Percentiles rank a stretch among this genome's conserved stretches.
Evolutionary conservation across 306 rosid genomes (phyloP).

Genomic region (Abrus pulchellus): DNA sequence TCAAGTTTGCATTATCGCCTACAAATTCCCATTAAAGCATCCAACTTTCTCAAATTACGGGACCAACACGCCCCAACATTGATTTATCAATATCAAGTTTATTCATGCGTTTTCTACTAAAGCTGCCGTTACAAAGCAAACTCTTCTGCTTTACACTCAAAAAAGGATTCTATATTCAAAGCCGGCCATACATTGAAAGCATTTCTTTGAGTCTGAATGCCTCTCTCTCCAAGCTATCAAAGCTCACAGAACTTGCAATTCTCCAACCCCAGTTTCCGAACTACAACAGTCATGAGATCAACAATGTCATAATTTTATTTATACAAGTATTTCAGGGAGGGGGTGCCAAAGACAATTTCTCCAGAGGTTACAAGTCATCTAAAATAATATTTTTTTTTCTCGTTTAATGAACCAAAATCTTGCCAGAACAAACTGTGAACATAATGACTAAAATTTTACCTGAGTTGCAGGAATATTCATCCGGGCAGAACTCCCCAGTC

Average conservation of each 20-base stretch:
- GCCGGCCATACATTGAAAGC: constrained; percentile 80
- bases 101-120: constrained; percentile 23
- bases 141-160: constrained; percentile 33
- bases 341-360: not conserved
- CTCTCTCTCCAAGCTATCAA: constrained; percentile 76
- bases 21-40: constrained; percentile 33
- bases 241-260: constrained; percentile 70
- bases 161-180: constrained; percentile 52
- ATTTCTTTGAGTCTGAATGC: constrained; percentile 67
- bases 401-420: constrained; percentile 2
- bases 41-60: constrained; percentile 30
- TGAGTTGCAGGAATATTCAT: constrained; percentile 98
- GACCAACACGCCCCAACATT: constrained; percentile 4
- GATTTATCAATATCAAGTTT: constrained; percentile 32
- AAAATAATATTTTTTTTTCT: not conserved
- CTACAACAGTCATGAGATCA: constrained; percentile 55
- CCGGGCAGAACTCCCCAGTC: constrained; percentile 86
- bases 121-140: constrained; percentile 21
- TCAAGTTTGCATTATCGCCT: not conserved
- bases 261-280: constrained; percentile 98
- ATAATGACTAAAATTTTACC: constrained; percentile 61
- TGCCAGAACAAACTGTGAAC: constrained; percentile 21
- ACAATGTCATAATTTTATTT: constrained; percentile 37
- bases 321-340: not conserved
- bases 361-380: constrained; percentile 4